Conservation (phyloP, 1,284 basidiomycete species). For the Boletus semigastroideus region DNA sequence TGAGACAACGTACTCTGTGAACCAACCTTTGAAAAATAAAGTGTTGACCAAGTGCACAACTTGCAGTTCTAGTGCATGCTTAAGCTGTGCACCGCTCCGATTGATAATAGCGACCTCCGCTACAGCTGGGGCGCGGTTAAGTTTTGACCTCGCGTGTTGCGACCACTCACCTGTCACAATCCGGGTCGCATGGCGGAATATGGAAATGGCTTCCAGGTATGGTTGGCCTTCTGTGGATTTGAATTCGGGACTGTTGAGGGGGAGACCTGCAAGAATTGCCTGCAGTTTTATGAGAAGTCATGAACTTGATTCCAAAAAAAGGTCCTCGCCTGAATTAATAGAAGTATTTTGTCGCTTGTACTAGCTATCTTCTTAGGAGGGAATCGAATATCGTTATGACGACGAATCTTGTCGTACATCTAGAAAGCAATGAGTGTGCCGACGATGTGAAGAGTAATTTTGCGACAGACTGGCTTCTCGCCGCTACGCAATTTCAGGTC, state of each 20-base stretch:
- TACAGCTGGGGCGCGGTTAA: conserved; percentile 47
- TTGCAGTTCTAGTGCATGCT: conserved; percentile 70
- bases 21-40: conserved; percentile 5
- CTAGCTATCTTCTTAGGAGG: conserved; percentile 65
- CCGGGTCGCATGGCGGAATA: conserved; percentile 68
- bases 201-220: conserved; percentile 58
- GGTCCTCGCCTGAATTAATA: conserved; percentile 64
- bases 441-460: background rate
- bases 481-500: conserved; percentile 66
- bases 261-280: conserved; percentile 76
- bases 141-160: background rate
- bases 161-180: conserved; percentile 57
- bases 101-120: conserved; percentile 70
- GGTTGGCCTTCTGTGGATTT: conserved; percentile 70
- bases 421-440: conserved; percentile 19
- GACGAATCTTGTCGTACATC: conserved; percentile 65
- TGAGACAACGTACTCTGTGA: conserved; percentile 68
- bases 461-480: conserved; percentile 58
- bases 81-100: conserved; percentile 60
- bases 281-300: conserved; percentile 27
- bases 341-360: conserved; percentile 66
- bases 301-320: background rate
- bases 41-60: conserved; percentile 18
- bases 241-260: conserved; percentile 64
- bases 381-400: conserved; percentile 72